Base-by-base conservation (phyloP, 345 rosid genomes). In the Pistacia vera region DNA sequence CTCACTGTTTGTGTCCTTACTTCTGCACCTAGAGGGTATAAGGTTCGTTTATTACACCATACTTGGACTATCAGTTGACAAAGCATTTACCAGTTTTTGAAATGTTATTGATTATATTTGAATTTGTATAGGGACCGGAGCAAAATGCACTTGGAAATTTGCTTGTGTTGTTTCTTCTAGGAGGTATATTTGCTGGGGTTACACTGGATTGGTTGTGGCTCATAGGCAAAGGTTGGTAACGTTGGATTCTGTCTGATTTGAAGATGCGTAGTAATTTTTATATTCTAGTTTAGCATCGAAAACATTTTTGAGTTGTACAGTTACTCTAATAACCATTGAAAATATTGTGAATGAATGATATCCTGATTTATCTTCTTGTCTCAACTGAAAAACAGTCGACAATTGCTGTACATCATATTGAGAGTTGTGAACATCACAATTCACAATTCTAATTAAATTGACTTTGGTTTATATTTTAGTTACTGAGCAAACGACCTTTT, bases 21-120 rank as follows among this genome's bases (percentile, higher is more conserved):
- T 79, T 71, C 77, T 7, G 95, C 98, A 36, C 98, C 98, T 44
- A 85, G 88, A 72, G 97, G 97, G 74, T 95, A 91, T 79, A 93
- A 91, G 91, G 95, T 90, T 54, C 61, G 79, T 76, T 66, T n/a
- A n/a, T 17, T 5, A 0, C 33, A 17, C 22, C 5, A 18, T 22
- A 46, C 36, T 69, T 30, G 25, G 33, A 46, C 3, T 25, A 12
- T 54, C 18, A n/a, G 44, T 65, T 66, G 5, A 5, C 67, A 11
- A 16, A 22, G 30, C 75, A 18, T 16, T 55, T 61, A 35, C 48
- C 16, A 6, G 44, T 35, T 8, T 28, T 54, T 30, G 30, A 70
- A 10, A 56, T 14, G 18, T 52, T 18, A 25, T 35, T 17, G 28
- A 52, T 28, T 63, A 35, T 51, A 52, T 17, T 72, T 8, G 22